Percentiles rank a stretch among this genome's conserved stretches.
Evolutionary conservation across 768 basidiomycete genomes (phyloP).

Genomic region (Termitomyces bulborhizus): DNA sequence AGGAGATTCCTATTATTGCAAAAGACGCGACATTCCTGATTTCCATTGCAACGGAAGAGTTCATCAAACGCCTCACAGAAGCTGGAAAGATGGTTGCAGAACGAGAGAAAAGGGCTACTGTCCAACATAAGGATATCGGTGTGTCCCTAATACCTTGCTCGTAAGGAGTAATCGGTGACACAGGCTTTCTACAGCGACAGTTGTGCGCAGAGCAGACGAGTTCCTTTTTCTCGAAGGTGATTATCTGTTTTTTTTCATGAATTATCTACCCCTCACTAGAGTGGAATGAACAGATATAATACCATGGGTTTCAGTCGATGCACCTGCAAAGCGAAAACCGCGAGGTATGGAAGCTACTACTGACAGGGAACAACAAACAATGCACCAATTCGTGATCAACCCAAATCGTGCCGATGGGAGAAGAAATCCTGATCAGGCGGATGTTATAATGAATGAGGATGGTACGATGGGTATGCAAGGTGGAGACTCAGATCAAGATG

Average conservation of each 20-base stretch:
- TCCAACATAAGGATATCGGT: constrained; percentile 82
- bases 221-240: constrained; percentile 75
- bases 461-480: constrained; percentile 48
- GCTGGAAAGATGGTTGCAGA: constrained; percentile 67
- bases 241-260: neutral
- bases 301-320: constrained; percentile 40
- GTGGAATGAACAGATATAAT: constrained; percentile 43
- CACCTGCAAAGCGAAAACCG: constrained; percentile 37
- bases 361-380: constrained; percentile 27
- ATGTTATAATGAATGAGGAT: constrained; percentile 52
- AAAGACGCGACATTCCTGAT: constrained; percentile 78
- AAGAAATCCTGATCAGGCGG: constrained; percentile 16
- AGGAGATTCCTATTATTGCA: constrained; percentile 75
- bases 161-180: neutral
- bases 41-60: constrained; percentile 83
- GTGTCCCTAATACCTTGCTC: constrained; percentile 16
- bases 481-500: constrained; percentile 17
- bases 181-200: constrained; percentile 37
- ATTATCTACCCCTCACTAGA: neutral
- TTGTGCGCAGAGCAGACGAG: constrained; percentile 64
- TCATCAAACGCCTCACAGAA: constrained; percentile 68
- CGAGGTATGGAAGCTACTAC: constrained; percentile 20
- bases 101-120: constrained; percentile 64
- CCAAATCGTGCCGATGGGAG: constrained; percentile 14
- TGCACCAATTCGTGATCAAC: constrained; percentile 43